Base-by-base conservation (phyloP, 176 grass and related monocot genomes). In the Rhynchospora breviuscula region DNA sequence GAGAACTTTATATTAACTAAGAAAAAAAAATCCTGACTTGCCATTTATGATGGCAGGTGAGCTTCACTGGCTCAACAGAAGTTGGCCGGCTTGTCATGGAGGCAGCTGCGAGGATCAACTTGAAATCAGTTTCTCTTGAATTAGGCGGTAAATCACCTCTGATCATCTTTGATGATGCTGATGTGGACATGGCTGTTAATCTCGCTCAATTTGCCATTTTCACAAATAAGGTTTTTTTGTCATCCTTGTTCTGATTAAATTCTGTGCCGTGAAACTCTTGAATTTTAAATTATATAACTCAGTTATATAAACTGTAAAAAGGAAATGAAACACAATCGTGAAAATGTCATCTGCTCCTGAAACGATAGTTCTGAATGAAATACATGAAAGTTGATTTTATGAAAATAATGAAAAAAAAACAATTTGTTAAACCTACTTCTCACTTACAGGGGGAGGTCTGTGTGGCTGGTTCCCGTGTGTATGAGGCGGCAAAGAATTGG, bases 81-180 rank as follows among this genome's bases (percentile, higher is more conserved):
- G 85, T 89, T 0, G 94, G 94, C 0, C 89, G 94, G 31, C 31
- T 85, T 19, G 77, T 97, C 72, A 97, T 97, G 94, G 90, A 94
- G 83, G 81, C 94, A 0, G 85, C 94, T 0, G 94, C 94, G 0
- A 79, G 82, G 74, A 97, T 92, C 83, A 97, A 97, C 85, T 66
- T 97, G 66, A 97, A 97, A 90, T 79, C 31, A 2, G 90, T 97
- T 0, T 94, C 94, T 10, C 94, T 97, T 4, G 94, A 97, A 86
- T 85, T 97, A 21, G 94, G 94, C 4, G 94, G 94, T 78, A 97
- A 97, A 84, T 94, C 88, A 0, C 94, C 92, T 10, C 52, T 97
- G 73, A 92, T 97, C 59, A 72, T 97, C 82, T 97, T 97, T 58
- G 90, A 97, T 0, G 94, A 94, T 5, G 94, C 94, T 23, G 88